Conservation (phyloP, 345 rosid species). For the Rhodamnia rubescens region DNA sequence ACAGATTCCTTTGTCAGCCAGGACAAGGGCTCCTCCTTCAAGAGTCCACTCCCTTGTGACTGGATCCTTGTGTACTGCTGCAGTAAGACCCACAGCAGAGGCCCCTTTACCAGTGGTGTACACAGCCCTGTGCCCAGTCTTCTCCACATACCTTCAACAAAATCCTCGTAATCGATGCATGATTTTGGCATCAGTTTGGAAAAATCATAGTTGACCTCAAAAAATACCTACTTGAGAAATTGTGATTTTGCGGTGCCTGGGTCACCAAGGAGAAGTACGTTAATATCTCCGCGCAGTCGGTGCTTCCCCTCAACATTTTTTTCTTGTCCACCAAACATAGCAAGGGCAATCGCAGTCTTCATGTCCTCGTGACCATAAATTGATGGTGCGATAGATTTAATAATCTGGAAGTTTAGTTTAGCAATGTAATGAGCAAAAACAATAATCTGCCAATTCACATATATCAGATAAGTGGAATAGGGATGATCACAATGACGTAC, state of each 20-base stretch:
- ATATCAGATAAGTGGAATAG: neutral
- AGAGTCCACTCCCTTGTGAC: constrained; percentile 99
- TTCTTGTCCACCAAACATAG: constrained; percentile 99
- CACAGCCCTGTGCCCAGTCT: constrained; percentile 98
- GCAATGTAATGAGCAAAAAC: neutral
- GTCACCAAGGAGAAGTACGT: constrained; percentile 86
- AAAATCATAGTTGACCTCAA: neutral
- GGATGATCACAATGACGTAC: constrained; percentile 24
- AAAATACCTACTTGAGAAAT: constrained; percentile 68
- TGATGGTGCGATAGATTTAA: constrained; percentile 95
- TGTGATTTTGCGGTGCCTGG: constrained; percentile 99
- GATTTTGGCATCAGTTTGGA: neutral
- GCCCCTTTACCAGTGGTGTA: constrained; percentile 99
- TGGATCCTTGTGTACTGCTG: constrained; percentile 99
- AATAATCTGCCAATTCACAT: neutral
- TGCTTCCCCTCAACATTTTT: constrained; percentile 92
- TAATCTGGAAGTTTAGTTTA: constrained; percentile 37
- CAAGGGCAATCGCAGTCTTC: constrained; percentile 88
- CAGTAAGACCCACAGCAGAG: constrained; percentile 95
- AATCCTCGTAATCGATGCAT: constrained; percentile 1
- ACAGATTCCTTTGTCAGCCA: constrained; percentile 93
- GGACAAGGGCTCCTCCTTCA: constrained; percentile 99
- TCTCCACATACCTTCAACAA: constrained; percentile 70
- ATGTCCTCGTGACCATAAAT: constrained; percentile 98
- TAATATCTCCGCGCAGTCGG: constrained; percentile 84